phyloP scores from a whole-genome alignment of 106 monocot species.

The Phalaenopsis aphrodite region DNA sequence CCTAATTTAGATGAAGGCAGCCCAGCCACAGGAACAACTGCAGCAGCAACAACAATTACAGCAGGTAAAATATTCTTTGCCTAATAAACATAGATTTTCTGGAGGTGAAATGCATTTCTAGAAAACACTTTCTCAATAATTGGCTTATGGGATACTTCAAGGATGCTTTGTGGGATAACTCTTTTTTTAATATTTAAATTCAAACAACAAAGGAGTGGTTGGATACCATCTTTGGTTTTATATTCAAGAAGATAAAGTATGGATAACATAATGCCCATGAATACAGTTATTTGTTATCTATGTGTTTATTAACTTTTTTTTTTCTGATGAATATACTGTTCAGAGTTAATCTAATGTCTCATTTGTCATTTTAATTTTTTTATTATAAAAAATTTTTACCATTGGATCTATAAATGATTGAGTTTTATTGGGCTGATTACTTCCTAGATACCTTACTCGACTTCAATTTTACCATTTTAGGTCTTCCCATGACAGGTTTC shows the following conservation, averaged over 20 bases:
- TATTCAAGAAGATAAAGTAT: background rate
- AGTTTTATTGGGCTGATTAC: too few species aligned
- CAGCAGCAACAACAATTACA: conserved; percentile 76
- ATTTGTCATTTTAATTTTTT: background rate
- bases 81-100: background rate
- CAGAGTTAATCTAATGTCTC: background rate
- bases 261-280: background rate
- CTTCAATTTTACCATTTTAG: too few species aligned
- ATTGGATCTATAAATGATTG: background rate
- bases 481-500: too few species aligned
- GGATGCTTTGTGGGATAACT: background rate
- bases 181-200: background rate
- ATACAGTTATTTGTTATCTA: background rate
- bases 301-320: background rate
- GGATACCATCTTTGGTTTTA: background rate
- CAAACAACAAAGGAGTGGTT: background rate
- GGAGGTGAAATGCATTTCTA: background rate
- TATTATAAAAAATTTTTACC: background rate
- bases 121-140: background rate
- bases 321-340: background rate
- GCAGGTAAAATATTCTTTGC: conserved; percentile 26
- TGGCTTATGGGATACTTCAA: background rate
- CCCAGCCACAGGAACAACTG: conserved; percentile 68
- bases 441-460: too few species aligned
- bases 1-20: conserved; percentile 47